Evolutionary conservation across 441 rosid species (phyloP).

Genomic region (Brassica balearica): DNA sequence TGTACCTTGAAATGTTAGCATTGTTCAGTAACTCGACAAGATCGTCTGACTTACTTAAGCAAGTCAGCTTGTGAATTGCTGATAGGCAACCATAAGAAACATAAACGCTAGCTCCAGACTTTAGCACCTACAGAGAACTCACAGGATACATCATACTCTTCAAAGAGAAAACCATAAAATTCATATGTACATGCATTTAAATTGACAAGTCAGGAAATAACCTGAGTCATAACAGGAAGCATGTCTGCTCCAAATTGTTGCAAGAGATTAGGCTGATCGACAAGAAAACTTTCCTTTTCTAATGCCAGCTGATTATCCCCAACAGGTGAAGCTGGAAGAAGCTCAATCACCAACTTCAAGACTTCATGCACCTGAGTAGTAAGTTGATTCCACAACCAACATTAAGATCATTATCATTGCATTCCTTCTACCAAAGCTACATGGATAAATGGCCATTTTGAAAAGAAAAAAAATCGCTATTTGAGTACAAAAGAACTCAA

Average conservation of each 20-base stretch:
- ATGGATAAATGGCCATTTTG: conserved; percentile 22
- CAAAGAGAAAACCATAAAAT: conserved; percentile 20
- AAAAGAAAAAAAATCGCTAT: neutral
- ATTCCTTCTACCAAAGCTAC: conserved; percentile 12
- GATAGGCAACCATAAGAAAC: conserved; percentile 87
- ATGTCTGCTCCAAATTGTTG: conserved; percentile 69
- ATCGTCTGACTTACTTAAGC: conserved; percentile 70
- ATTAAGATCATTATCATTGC: conserved; percentile 16
- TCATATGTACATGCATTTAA: conserved; percentile 8
- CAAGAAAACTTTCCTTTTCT: conserved; percentile 74
- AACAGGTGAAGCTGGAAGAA: conserved; percentile 67
- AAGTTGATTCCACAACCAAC: conserved; percentile 28
- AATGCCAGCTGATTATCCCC: conserved; percentile 54
- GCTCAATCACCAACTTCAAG: conserved; percentile 86
- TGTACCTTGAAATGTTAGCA: conserved; percentile 87
- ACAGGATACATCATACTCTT: conserved; percentile 32
- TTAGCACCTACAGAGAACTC: conserved; percentile 67
- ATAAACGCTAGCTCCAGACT: conserved; percentile 82
- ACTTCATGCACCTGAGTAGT: conserved; percentile 81
- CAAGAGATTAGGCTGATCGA: conserved; percentile 67
- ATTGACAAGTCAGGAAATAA: conserved; percentile 42
- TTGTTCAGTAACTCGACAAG: conserved; percentile 69
- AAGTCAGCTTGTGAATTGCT: conserved; percentile 71
- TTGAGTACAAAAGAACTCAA: conserved; percentile 24
- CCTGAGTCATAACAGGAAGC: conserved; percentile 87